phyloP scores from a whole-genome alignment of 2,329 filamentous ascomycete genomes.

The Diaporthe citri region DNA sequence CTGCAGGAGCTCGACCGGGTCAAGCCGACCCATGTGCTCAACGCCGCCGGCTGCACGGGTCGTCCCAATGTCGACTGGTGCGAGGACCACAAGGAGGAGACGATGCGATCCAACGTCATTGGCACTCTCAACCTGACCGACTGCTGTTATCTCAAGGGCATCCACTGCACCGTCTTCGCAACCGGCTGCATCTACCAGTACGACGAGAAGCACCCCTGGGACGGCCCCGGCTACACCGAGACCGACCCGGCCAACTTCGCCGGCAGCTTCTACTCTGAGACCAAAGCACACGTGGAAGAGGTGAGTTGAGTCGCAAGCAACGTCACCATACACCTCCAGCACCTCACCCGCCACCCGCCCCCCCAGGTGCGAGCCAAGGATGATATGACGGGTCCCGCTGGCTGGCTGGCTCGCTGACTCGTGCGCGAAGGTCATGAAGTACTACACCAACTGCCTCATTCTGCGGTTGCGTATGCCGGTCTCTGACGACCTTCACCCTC shows the following conservation, averaged over 20 bases:
- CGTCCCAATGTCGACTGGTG: conserved; percentile 80
- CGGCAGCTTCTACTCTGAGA: conserved; percentile 77
- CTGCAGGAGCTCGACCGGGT: conserved; percentile 67
- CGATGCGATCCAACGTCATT: conserved; percentile 75
- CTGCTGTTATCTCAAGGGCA: conserved; percentile 67
- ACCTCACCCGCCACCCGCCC: not conserved
- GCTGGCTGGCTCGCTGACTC: conserved; percentile 23
- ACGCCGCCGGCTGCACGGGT: conserved; percentile 75
- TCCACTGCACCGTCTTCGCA: conserved; percentile 76
- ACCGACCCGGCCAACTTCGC: conserved; percentile 73
- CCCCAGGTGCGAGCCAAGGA: not conserved
- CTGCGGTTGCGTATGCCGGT: conserved; percentile 78
- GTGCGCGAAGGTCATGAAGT: conserved; percentile 66
- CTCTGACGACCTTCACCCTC: conserved; percentile 74
- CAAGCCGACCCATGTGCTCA: conserved; percentile 75
- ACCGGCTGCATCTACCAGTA: conserved; percentile 78
- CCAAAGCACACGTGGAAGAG: conserved; percentile 75
- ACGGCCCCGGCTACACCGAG: conserved; percentile 71
- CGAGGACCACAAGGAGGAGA: conserved; percentile 76
- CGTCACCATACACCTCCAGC: not conserved
- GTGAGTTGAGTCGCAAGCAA: conserved; percentile 51
- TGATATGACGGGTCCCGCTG: not conserved
- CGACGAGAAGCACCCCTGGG: conserved; percentile 70
- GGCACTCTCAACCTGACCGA: conserved; percentile 74
- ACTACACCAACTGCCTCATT: conserved; percentile 72